These are phyloP conservation scores for Venturia carpophila DNA, from an alignment of 2,329 filamentous ascomycete genomes.

Conservation along the genomic window DNA sequence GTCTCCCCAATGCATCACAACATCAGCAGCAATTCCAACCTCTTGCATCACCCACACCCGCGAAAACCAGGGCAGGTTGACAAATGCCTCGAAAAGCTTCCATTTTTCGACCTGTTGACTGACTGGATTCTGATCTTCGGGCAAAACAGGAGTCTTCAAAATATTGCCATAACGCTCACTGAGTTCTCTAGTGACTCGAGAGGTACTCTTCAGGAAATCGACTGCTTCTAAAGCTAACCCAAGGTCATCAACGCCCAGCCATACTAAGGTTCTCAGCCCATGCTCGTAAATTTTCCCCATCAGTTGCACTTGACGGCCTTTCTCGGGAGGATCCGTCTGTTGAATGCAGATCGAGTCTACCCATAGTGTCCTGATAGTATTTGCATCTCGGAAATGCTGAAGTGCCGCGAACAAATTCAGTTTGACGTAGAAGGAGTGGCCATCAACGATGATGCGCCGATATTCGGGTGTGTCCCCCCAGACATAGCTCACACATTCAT, in stretches of 20 bases:
- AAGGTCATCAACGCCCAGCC: neutral
- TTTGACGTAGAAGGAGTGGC: conserved; percentile 9
- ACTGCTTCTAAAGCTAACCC: neutral
- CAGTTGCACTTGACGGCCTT: conserved; percentile 7
- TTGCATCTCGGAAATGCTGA: conserved; percentile 4
- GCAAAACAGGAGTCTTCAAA: neutral
- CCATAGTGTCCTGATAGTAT: neutral
- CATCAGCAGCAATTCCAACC: conserved; percentile 7
- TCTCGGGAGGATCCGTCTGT: conserved; percentile 6
- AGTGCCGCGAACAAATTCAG: conserved; percentile 12
- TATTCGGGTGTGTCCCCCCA: conserved; percentile 11
- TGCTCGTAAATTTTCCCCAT: conserved; percentile 10
- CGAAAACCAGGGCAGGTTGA: conserved; percentile 8
- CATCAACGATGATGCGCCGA: conserved; percentile 13
- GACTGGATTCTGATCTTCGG: neutral
- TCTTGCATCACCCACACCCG: conserved; percentile 15
- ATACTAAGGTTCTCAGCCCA: neutral
- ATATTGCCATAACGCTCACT: neutral
- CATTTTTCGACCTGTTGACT: neutral
- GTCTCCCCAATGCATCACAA: conserved; percentile 11
- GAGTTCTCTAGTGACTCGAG: neutral
- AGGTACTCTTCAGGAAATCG: neutral
- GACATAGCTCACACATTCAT: conserved; percentile 16
- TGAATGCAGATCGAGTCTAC: conserved; percentile 11
- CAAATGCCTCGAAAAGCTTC: neutral